Base-by-base conservation (phyloP, 305 asterid genomes). In the Vinca major region DNA sequence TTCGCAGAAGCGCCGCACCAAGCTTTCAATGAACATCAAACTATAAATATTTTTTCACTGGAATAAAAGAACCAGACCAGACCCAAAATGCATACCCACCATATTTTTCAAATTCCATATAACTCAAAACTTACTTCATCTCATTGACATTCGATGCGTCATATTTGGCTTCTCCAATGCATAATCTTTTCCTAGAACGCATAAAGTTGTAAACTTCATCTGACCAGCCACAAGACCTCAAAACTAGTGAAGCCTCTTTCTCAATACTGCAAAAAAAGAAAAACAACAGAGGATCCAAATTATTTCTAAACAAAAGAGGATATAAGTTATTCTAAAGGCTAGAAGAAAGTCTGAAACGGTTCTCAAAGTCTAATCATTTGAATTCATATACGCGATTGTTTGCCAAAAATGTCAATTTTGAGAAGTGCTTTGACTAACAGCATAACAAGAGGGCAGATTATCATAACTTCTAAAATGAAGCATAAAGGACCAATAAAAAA, bases 171-270 rank as follows among this genome's bases (percentile, higher is more conserved):
- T 74, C 82, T 73, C 72, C 84, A 16, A 71, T 70, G 75, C 93
- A 80, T 66, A 78, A 63, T 77, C 77, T 88, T 78, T 88, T 91
- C 76, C 74, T 79, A n/a, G 79, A 80, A 68, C 66, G 86, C 99
- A 94, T 91, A 75, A 81, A 86, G 66, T 66, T 75, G 66, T 73
- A 77, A 76, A 94, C 96, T 77, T 94, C 90, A 21, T 86, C 85
- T 40, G 80, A 79, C 96, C 96, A 94, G 70, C 97, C 97, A 83
- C 92, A 89, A 53, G 95, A 77, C 64, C 71, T 85, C 76, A 94
- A 81, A 68, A 78, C 20, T 61, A 66, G 65, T 74, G 90, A 80
- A 80, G 97, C 95, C 77, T 91, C 96, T 80, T 86, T 83, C 71
- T 74, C 83, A 72, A 94, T 79, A 81, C 99, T 94, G 90, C 65